phyloP scores from a whole-genome alignment of 169 alveolate genomes.

The Plasmodium vinckei region DNA sequence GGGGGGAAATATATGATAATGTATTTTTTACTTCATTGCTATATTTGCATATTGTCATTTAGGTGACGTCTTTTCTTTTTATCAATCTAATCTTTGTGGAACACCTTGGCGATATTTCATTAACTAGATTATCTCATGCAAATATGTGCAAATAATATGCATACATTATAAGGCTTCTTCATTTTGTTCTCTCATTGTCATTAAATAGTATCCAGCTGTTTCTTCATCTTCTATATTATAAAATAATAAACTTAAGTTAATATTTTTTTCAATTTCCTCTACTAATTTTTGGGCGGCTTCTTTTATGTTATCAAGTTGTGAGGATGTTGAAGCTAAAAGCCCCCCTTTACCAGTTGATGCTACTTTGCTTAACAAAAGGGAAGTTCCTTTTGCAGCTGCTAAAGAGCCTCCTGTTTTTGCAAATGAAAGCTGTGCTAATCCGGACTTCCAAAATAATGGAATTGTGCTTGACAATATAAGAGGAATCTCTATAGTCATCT shows the following conservation, averaged over 20 bases:
- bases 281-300: constrained; percentile 75
- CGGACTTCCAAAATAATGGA: constrained; percentile 75
- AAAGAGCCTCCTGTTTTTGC: constrained; percentile 77
- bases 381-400: constrained; percentile 72
- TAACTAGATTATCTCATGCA: not conserved
- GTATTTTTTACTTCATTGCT: too few relatives aligned
- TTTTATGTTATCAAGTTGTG: constrained; percentile 69
- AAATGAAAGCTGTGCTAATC: constrained; percentile 74
- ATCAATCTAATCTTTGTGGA: too few relatives aligned
- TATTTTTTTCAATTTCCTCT: constrained; percentile 74
- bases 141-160: not conserved
- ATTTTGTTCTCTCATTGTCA: constrained; percentile 69
- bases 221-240: constrained; percentile 73
- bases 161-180: constrained; percentile 5
- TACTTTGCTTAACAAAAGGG: constrained; percentile 66
- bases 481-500: constrained; percentile 72
- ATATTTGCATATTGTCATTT: too few relatives aligned
- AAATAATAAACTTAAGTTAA: constrained; percentile 53
- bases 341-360: constrained; percentile 72
- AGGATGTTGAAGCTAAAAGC: constrained; percentile 67
- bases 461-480: constrained; percentile 52
- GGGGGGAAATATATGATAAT: too few relatives aligned
- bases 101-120: too few relatives aligned
- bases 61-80: too few relatives aligned
- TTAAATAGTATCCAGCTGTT: constrained; percentile 72